phyloP scores from a whole-genome alignment of 2,329 filamentous ascomycete species.

The Trichoderma endophyticum region DNA sequence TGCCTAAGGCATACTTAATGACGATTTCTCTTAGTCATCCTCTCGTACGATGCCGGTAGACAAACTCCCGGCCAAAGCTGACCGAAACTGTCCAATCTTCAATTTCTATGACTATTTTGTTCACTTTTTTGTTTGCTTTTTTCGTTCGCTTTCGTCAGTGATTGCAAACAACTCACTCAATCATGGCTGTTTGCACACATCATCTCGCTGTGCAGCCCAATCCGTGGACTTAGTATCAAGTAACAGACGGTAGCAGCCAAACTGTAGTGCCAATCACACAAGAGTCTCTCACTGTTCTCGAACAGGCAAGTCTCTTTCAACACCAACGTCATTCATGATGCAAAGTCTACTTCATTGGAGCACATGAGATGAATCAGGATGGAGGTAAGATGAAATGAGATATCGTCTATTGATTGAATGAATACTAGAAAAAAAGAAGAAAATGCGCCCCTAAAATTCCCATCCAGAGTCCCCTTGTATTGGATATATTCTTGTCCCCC shows the following conservation, averaged over 20 bases:
- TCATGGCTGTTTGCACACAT: neutral
- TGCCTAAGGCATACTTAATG: neutral
- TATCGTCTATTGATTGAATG: neutral
- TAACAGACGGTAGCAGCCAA: neutral
- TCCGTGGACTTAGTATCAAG: neutral
- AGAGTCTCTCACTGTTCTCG: neutral
- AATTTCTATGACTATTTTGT: neutral
- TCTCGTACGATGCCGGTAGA: neutral
- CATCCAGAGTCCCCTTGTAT: neutral
- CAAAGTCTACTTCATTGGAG: neutral
- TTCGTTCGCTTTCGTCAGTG: neutral
- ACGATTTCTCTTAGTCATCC: neutral
- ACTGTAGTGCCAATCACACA: neutral
- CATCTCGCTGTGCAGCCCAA: neutral
- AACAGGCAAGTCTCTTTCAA: neutral
- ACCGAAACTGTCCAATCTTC: neutral
- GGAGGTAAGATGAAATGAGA: neutral
- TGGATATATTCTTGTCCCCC: neutral
- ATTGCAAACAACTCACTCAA: neutral
- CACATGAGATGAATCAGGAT: neutral
- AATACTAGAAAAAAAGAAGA: neutral
- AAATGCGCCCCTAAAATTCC: neutral
- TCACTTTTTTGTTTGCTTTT: neutral
- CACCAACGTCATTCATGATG: neutral
- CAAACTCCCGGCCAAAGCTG: neutral